These are phyloP conservation scores for Candida pseudocylindracea DNA, from an alignment of 1,139 yeast species.

Conservation along the genomic window DNA sequence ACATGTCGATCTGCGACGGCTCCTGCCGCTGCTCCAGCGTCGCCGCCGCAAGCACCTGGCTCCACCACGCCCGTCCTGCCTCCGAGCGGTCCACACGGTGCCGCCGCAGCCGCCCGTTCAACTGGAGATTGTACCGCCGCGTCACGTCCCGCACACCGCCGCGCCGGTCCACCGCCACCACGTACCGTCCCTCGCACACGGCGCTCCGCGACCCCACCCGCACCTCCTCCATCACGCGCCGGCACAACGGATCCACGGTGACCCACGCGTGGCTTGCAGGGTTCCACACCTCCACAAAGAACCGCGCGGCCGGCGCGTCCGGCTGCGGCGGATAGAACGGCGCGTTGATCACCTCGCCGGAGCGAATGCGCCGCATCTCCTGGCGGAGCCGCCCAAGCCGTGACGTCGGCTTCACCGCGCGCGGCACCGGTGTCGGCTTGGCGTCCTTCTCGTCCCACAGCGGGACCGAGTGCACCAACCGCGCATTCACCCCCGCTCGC, in stretches of 20 bases:
- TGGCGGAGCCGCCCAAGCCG: slow-evolving; percentile 2
- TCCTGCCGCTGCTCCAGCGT: not conserved
- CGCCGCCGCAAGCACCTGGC: slow-evolving; percentile 12
- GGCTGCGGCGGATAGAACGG: slow-evolving; percentile 4
- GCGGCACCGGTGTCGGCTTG: slow-evolving; percentile 3
- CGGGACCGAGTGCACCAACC: slow-evolving; percentile 67
- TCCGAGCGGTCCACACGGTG: slow-evolving; percentile 40
- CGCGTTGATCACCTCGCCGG: not conserved
- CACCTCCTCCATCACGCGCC: slow-evolving; percentile 38
- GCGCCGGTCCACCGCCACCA: slow-evolving; percentile 45
- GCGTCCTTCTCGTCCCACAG: slow-evolving; percentile 36
- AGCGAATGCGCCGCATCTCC: not conserved
- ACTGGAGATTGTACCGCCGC: slow-evolving; percentile 49
- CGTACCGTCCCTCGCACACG: slow-evolving; percentile 56
- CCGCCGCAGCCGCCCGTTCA: slow-evolving; percentile 53
- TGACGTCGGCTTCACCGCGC: slow-evolving; percentile 3
- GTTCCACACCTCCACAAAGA: slow-evolving; percentile 95
- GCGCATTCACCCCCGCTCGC: slow-evolving; percentile 30
- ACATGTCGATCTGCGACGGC: slow-evolving; percentile 18
- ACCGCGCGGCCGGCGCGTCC: slow-evolving; percentile 37
- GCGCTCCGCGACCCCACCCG: slow-evolving; percentile 33
- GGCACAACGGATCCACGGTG: slow-evolving; percentile 62
- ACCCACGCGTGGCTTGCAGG: slow-evolving; percentile 50
- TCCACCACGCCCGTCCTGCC: slow-evolving; percentile 46
- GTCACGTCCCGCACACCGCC: slow-evolving; percentile 69